Evolutionary conservation across 2,329 filamentous ascomycete genomes (phyloP).

Genomic region (Hypoxylon sp.): DNA sequence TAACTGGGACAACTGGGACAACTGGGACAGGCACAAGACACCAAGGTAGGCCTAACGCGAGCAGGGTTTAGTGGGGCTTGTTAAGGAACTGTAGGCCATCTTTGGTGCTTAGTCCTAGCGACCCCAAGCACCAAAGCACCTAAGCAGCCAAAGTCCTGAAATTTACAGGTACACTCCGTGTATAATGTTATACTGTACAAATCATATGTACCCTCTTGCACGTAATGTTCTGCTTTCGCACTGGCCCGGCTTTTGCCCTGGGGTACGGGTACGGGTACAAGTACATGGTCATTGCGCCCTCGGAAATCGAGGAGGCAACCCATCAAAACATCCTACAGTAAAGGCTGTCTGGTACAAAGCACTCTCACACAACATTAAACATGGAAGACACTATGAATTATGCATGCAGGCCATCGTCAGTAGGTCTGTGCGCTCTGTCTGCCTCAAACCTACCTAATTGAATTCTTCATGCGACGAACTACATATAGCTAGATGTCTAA

Average conservation of each 20-base stretch:
- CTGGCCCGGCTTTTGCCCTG: conserved; percentile 28
- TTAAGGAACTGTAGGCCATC: conserved; percentile 35
- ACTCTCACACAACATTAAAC: conserved; percentile 12
- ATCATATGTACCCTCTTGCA: conserved; percentile 19
- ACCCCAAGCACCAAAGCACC: conserved; percentile 5
- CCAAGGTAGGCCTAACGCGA: conserved; percentile 27
- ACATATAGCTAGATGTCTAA: background rate
- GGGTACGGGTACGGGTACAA: conserved; percentile 14
- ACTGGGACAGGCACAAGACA: conserved; percentile 5
- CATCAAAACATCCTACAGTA: conserved; percentile 22
- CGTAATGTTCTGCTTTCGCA: conserved; percentile 20
- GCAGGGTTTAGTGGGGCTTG: conserved; percentile 36
- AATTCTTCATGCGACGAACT: conserved; percentile 10
- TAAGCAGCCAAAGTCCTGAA: conserved; percentile 22
- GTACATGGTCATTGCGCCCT: conserved; percentile 30
- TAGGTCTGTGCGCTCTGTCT: conserved; percentile 26
- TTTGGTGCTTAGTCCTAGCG: conserved; percentile 30
- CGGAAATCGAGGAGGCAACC: conserved; percentile 41
- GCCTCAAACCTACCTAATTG: conserved; percentile 13
- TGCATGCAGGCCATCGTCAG: conserved; percentile 18
- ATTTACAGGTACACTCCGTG: conserved; percentile 5
- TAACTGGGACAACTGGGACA: background rate
- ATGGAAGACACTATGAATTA: conserved; percentile 7
- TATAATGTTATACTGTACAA: background rate
- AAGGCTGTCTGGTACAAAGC: conserved; percentile 15